Base-by-base conservation (phyloP, 176 grass and related monocot species). In the Hyparrhenia diplandra region DNA sequence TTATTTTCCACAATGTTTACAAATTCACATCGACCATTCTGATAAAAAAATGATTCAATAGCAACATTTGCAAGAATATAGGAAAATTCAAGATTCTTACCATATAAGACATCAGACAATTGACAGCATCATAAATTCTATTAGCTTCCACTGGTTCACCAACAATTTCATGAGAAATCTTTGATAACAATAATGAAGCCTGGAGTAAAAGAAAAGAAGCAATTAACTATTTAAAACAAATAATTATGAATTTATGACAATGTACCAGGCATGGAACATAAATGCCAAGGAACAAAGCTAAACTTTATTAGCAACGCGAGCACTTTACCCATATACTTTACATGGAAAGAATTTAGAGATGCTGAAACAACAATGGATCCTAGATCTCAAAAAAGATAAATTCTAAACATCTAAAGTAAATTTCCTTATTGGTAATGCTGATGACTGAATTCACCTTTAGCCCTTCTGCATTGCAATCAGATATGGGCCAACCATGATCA, bases 401-500 rank as follows among this genome's bases (percentile, higher is more conserved):
- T n/a, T n/a, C n/a, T 31, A 13, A 78, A 78, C 32, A 64, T 77
- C 13, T 54, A 37, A 77, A 64, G 42, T n/a, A 71, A 55, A 41
- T 62, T 52, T 46, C 36, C 1, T 63, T 64, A 67, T 37, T 73
- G 14, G 7, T 79, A 67, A 47, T 67, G 55, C 10, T 39, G 46
- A 59, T n/a, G 49, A 57, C 10, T 46, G 36, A 81, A 62, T 12
- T 81, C 62, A 85, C 82, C 92, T 98, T 98, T 43, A 98, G 55
- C 84, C 92, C 95, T 95, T 98, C 95, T 31, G 92, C 86, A 69
- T 88, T 95, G 82, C 95, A 98, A 89, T 98, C 95, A 62, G 95
- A 98, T 88, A 95, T 89, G 81, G 92, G 88, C 95, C 95, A 98
- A 52, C 95, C 95, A 36, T 98, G 92, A 80, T 98, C 95, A 36